phyloP scores from a whole-genome alignment of 495 filamentous ascomycete species.

The Glonium stellatum region DNA sequence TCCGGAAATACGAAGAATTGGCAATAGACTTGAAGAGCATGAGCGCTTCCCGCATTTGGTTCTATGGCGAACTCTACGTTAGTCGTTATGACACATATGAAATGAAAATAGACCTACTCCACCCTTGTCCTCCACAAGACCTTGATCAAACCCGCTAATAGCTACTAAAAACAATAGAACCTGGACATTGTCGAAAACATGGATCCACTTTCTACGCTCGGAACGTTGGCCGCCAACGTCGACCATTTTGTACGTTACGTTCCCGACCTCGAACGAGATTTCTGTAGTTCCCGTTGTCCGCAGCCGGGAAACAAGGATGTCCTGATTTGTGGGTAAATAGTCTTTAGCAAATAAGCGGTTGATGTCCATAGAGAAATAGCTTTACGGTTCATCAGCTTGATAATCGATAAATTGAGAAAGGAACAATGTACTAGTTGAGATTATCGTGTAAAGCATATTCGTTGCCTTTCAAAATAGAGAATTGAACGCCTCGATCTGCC shows the following conservation, averaged over 20 bases:
- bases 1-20: not conserved
- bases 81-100: too few species aligned
- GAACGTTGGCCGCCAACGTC: not conserved
- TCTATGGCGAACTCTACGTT: not conserved
- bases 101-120: too few species aligned
- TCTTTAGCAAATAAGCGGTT: not conserved
- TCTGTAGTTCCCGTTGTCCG: not conserved
- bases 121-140: not conserved
- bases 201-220: constrained; percentile 4
- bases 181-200: not conserved
- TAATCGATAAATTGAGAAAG: constrained; percentile 1
- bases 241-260: not conserved
- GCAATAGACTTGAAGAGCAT: not conserved
- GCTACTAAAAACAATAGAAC: not conserved
- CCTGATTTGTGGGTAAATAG: constrained; percentile 1
- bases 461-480: too few species aligned
- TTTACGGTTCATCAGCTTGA: not conserved
- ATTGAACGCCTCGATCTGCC: too few species aligned
- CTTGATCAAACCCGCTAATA: not conserved
- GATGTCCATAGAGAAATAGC: constrained; percentile 1
- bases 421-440: not conserved
- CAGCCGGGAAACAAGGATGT: not conserved
- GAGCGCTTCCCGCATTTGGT: constrained; percentile 1
- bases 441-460: not conserved
- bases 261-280: not conserved